Base-by-base conservation (phyloP, 2,329 filamentous ascomycete genomes). In the Clonostachys chloroleuca region DNA sequence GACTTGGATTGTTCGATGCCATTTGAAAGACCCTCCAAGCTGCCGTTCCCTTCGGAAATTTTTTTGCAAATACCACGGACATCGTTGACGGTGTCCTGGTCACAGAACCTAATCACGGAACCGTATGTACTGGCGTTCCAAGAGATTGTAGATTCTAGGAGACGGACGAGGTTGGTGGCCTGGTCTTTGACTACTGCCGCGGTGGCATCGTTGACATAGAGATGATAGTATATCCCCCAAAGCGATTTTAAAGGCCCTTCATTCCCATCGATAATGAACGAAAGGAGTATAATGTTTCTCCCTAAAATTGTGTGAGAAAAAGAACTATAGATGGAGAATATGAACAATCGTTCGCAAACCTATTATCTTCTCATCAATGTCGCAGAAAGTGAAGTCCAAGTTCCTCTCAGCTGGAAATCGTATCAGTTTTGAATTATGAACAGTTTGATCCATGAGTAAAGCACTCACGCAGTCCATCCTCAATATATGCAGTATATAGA, bases 141-240 rank as follows among this genome's bases (percentile, higher is more conserved):
- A 2, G 57, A 49, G 2, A 67, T 50, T 2, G 73, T 52, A 1
- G 68, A 69, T 5, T 49, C 45, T 0, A 74, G 69, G 1, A 69
- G 43, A 0, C 48, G 51, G 3, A 67, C 37, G 0, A 84, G 62
- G 52, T 73, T 74, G 17, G 63, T 56, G 0, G 69, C 62, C 47
- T 82, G 78, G 2, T 48, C 18, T 2, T 58, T 47, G 4, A 83
- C 57, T 4, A 70, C 18, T 1, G 56, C 24, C 0, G 69, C 52
- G 4, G 71, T 63, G 4, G 58, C 41, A 0, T 63, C 51, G 43
- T 71, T 66, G 6, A 84, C 50, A 36, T 67, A 70, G 5, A 77
- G 54, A 52, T 82, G 68, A 57, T 81, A 81, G 60, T 79, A 84
- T 35, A 78, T 61, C 48, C 77, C 69, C 78, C 78, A 83, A 5